Base-by-base conservation (phyloP, 2,329 filamentous ascomycete species). In the Fusarium burgessii region DNA sequence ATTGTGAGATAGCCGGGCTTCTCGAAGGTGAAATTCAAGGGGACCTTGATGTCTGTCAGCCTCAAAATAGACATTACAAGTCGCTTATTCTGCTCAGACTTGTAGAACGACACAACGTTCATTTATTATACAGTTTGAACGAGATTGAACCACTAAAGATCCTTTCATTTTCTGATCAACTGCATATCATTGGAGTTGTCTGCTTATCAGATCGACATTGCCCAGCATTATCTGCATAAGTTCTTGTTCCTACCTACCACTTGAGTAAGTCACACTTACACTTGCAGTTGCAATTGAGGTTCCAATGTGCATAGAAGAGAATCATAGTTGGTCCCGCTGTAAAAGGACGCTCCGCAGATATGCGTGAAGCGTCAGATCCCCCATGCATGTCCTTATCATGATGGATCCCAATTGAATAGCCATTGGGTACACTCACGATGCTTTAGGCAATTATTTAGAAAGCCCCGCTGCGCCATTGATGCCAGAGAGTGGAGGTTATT, bases 321-420 rank as follows among this genome's bases (percentile, higher is more conserved):
- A 52, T 33, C 57, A 62, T 56, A 59, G 54, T 40, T 65, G 59
- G 73, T 72, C 69, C 68, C 69, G 71, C 69, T 64, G 41, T 67
- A 50, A 54, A 55, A 70, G 64, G 63, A 69, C 62, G 55, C 73
- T 75, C 69, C 73, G 70, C 70, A 71, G 54, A 62, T 51, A 65
- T 63, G 62, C 63, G 62, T 68, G 54, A 74, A 69, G 63, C 63
- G 73, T 72, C 73, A 74, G 73, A 76, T 76, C 73, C 70, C 66
- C 70, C 67, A 74, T 76, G 74, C 74, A 76, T 75, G 74, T 58
- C 70, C 74, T 76, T 76, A 76, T 76, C 74, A 71, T 62, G 58
- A 59, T 61, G 67, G 56, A 68, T 60, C 59, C 58, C 52, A 58
- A 57, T 58, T 69, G 49, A 66, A 66, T 49, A 38, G 35, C 40